phyloP scores from a whole-genome alignment of 2,329 filamentous ascomycete genomes.

The Phaeoacremonium minimum region DNA sequence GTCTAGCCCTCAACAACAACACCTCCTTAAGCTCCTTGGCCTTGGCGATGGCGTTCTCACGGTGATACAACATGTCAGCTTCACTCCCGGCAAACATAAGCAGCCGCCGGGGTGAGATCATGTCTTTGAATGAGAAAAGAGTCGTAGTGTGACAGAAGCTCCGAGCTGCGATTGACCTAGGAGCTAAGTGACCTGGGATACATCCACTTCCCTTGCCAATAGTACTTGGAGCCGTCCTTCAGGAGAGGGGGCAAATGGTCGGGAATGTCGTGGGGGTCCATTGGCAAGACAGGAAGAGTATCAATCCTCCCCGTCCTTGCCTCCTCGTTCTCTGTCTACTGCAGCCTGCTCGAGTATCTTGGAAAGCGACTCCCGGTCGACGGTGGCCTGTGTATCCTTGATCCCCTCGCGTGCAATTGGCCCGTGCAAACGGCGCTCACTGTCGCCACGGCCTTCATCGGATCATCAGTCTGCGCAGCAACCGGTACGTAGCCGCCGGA shows the following conservation, averaged over 20 bases:
- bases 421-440: conserved; percentile 24
- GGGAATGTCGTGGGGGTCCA: neutral
- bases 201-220: conserved; percentile 12
- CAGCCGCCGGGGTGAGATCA: conserved; percentile 19
- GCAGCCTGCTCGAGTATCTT: conserved; percentile 1
- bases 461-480: conserved; percentile 27
- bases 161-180: conserved; percentile 13
- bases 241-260: neutral
- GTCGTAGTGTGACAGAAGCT: conserved; percentile 18
- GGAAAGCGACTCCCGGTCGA: neutral
- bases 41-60: conserved; percentile 4
- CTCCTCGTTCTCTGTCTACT: conserved; percentile 1
- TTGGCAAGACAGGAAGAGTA: neutral
- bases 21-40: conserved; percentile 12
- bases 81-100: conserved; percentile 13
- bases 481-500: conserved; percentile 28
- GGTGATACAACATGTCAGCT: conserved; percentile 6
- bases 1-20: conserved; percentile 7
- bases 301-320: neutral
- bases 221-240: conserved; percentile 11
- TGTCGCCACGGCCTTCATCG: conserved; percentile 30
- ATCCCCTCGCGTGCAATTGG: conserved; percentile 17
- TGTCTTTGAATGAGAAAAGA: conserved; percentile 15
- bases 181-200: conserved; percentile 14
- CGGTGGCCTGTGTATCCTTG: conserved; percentile 1